Evolutionary conservation across 129 eudicot species (phyloP).

Genomic region (Solidago caesia): DNA sequence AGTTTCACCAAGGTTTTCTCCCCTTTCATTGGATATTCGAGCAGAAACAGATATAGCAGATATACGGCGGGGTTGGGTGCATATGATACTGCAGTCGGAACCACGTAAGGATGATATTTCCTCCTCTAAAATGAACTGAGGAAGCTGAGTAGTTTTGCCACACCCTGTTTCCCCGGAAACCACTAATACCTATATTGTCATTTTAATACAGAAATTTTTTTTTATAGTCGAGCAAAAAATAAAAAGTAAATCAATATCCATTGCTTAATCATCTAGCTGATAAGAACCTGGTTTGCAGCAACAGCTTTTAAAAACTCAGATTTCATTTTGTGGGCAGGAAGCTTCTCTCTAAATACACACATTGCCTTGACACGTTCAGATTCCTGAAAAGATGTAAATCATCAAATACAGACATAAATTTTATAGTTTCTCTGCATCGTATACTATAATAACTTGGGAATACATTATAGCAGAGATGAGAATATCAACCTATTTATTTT

Average conservation of each 20-base stretch:
- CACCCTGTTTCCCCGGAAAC: conserved; percentile 98
- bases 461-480: background rate
- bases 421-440: conserved; percentile 7
- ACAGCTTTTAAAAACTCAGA: conserved; percentile 83
- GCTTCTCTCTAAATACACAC: conserved; percentile 78
- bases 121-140: conserved; percentile 83
- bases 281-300: conserved; percentile 69
- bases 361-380: conserved; percentile 56
- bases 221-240: background rate
- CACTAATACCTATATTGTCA: conserved; percentile 60
- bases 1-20: conserved; percentile 85
- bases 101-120: conserved; percentile 75
- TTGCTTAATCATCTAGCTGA: background rate
- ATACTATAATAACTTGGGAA: background rate
- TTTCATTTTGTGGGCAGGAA: conserved; percentile 75
- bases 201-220: background rate
- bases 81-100: conserved; percentile 67
- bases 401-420: conserved; percentile 13
- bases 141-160: conserved; percentile 94
- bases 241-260: background rate
- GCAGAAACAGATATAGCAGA: conserved; percentile 94
- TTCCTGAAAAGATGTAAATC: conserved; percentile 38
- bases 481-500: background rate
- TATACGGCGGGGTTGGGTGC: conserved; percentile 95
- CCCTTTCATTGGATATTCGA: conserved; percentile 86